Base-by-base conservation (phyloP, 768 basidiomycete species). In the Lanmaoa pseudosensibilis region DNA sequence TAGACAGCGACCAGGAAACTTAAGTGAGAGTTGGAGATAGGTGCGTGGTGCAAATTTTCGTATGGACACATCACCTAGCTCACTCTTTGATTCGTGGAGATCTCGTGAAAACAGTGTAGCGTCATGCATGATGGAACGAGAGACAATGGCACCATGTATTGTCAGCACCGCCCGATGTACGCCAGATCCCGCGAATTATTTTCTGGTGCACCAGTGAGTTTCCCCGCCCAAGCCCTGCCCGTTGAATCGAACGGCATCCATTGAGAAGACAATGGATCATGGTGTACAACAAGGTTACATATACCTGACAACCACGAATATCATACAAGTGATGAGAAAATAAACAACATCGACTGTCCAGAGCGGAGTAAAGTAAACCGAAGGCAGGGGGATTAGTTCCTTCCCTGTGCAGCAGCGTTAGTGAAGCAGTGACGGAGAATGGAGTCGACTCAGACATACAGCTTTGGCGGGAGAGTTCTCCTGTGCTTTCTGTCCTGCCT, bases 1-100 rank as follows among this genome's bases (percentile, higher is more conserved):
- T 19, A 11, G 59, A 56, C 7, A 45, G n/a, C 37, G 52, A 56
- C 18, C 52, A 46, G 27, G 57, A 62, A 72, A 67, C 75, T 7
- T 39, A 65, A 73, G 50, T 77, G 73, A 75, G 77, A 75, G 57
- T 54, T 76, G 52, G 75, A 74, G 50, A 71, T 69, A 52, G 56
- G 81, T 82, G 55, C 37, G 75, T 71, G 6, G 30, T 45, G 27
- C 25, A 37, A 15, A 8, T 46, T 4, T 46, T 11, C 5, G 4
- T 19, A 32, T 5, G 21, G 13, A 36, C 9, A 19, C 18, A 9
- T 36, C 40, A 19, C 25, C 37, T 18, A 15, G 15, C 46, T 66
- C 46, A 47, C 21, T 27, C 11, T 15, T 39, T 46, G 9, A 10
- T 34, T 40, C 38, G 25, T 18, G n/a, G 41, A 33, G 34, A 5